Percentiles rank a stretch among this genome's conserved stretches.
Conservation (phyloP, 805 yeast species). For the Jamesozyma rosinii region DNA sequence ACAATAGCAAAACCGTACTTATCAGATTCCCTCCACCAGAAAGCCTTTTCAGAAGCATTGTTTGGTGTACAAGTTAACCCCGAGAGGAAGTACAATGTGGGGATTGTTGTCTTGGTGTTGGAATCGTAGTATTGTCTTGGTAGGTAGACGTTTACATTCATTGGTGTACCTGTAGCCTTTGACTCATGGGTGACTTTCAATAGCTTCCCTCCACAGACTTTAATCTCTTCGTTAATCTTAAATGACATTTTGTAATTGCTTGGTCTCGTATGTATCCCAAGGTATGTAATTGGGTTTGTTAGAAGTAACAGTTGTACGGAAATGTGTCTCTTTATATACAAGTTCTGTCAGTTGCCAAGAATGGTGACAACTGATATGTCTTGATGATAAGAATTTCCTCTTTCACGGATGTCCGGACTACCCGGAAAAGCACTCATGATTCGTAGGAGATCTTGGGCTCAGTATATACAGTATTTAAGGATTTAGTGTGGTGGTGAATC, state of each 20-base stretch:
- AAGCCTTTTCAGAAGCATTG: slow-evolving; percentile 90
- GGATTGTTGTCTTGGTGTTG: slow-evolving; percentile 34
- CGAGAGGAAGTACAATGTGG: slow-evolving; percentile 70
- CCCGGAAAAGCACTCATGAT: no score
- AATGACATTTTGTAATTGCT: slow-evolving; percentile 37
- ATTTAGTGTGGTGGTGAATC: no score
- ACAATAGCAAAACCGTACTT: slow-evolving; percentile 79
- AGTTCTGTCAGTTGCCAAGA: no score
- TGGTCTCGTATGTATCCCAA: neutral
- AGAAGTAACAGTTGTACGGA: neutral
- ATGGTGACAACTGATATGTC: no score
- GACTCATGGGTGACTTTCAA: slow-evolving; percentile 72
- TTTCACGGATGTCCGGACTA: no score
- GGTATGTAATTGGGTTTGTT: neutral
- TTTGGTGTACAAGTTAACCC: slow-evolving; percentile 92
- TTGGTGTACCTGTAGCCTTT: slow-evolving; percentile 48
- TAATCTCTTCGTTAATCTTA: slow-evolving; percentile 43
- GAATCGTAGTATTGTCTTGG: slow-evolving; percentile 44
- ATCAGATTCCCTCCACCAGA: slow-evolving; percentile 70
- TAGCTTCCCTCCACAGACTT: slow-evolving; percentile 64
- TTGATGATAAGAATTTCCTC: no score
- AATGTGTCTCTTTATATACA: neutral
- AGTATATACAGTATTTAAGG: no score
- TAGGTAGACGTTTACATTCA: slow-evolving; percentile 78
- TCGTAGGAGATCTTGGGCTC: no score